phyloP scores from a whole-genome alignment of 257 asterid species.

The Fraxinus quadrangulata region DNA sequence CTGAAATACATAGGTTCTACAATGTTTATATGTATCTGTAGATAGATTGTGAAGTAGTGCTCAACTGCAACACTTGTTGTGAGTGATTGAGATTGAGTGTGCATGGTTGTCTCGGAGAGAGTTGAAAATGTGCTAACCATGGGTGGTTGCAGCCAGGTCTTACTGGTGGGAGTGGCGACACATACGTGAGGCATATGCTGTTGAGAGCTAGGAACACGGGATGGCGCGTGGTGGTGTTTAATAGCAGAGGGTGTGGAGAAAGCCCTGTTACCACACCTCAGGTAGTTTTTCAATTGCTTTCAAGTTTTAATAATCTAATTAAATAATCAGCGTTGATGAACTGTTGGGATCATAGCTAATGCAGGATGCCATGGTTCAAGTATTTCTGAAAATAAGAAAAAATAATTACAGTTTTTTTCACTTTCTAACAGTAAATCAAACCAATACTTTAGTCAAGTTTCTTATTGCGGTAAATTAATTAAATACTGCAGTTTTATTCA shows the following conservation, averaged over 20 bases:
- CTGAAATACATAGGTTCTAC: not conserved
- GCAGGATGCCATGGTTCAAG: not conserved
- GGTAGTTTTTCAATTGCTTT: slow-evolving; percentile 40
- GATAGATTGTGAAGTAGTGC: not conserved
- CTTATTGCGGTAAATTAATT: not conserved
- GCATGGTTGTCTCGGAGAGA: not conserved
- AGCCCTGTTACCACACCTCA: slow-evolving; percentile 95
- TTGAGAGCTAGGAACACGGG: slow-evolving; percentile 74
- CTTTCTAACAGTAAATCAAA: not conserved
- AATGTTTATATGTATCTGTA: not conserved
- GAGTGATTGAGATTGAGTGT: not conserved
- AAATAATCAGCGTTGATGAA: not conserved
- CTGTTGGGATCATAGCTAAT: not conserved
- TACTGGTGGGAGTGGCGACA: slow-evolving; percentile 89
- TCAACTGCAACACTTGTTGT: not conserved
- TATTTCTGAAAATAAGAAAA: not conserved
- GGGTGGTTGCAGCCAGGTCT: slow-evolving; percentile 86
- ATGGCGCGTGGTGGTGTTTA: slow-evolving; percentile 88
- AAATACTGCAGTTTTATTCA: slow-evolving; percentile 83
- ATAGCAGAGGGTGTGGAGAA: slow-evolving; percentile 88
- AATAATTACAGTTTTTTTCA: not conserved
- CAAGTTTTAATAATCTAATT: not conserved
- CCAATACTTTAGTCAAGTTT: not conserved
- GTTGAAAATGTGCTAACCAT: slow-evolving; percentile 13
- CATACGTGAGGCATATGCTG: slow-evolving; percentile 91